Conservation (phyloP, 2,329 filamentous ascomycete genomes). For the Aspergillus sp. region DNA sequence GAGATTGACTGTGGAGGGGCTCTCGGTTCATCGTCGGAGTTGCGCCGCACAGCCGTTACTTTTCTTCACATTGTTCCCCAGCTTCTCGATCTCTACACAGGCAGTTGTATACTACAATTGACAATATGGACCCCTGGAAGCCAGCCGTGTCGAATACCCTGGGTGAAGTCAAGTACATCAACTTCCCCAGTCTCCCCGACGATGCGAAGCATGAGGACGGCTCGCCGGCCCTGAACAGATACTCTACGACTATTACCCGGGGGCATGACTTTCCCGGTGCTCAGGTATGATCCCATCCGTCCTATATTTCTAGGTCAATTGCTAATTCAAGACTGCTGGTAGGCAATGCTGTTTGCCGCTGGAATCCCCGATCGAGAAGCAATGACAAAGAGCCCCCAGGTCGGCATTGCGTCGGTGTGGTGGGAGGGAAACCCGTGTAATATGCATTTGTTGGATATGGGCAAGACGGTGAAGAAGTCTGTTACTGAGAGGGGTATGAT, state of each 20-base stretch:
- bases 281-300: constrained; percentile 51
- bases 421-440: constrained; percentile 98
- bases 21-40: constrained; percentile 4
- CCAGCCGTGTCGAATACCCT: constrained; percentile 20
- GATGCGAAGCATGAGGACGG: constrained; percentile 49
- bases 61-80: background rate
- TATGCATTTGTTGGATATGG: constrained; percentile 70
- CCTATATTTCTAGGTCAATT: background rate
- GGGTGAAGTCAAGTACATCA: constrained; percentile 48
- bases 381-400: constrained; percentile 86
- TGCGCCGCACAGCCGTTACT: constrained; percentile 1
- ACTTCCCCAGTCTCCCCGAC: constrained; percentile 51
- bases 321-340: background rate
- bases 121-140: constrained; percentile 18
- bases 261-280: constrained; percentile 88
- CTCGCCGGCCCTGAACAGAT: constrained; percentile 68
- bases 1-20: constrained; percentile 1
- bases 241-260: constrained; percentile 73
- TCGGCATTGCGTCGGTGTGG: constrained; percentile 88
- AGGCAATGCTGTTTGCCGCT: constrained; percentile 93
- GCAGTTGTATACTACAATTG: background rate
- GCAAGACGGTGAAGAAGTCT: constrained; percentile 76
- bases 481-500: constrained; percentile 79
- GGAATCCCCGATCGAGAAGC: constrained; percentile 74
- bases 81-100: background rate